Evolutionary conservation across 1,139 yeast species (phyloP).

Genomic region (Sugiyamaella castrensis): DNA sequence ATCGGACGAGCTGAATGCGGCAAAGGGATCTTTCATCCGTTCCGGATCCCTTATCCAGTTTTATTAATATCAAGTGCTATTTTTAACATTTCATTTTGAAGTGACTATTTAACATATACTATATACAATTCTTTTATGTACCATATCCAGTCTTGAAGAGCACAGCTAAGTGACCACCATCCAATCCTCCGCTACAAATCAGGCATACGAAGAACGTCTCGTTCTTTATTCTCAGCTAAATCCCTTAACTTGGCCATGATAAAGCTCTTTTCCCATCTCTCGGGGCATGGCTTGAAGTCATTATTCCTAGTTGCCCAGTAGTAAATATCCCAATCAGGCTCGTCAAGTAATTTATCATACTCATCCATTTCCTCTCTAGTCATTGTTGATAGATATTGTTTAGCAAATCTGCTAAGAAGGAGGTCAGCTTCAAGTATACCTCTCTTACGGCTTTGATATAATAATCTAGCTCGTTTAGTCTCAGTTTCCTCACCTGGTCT

Average conservation of each 20-base stretch:
- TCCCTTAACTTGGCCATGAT: conserved; percentile 67
- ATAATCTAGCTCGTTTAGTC: conserved; percentile 75
- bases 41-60: no score
- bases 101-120: no score
- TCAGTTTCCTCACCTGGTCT: conserved; percentile 74
- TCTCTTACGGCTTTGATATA: conserved; percentile 90
- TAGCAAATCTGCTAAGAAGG: conserved; percentile 79
- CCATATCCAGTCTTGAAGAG: background rate
- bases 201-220: conserved; percentile 85
- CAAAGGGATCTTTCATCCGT: no score
- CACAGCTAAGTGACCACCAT: no score
- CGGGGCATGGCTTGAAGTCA: conserved; percentile 80
- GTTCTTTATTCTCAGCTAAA: conserved; percentile 68
- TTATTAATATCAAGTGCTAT: no score
- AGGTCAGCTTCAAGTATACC: conserved; percentile 94
- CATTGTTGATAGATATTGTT: conserved; percentile 60
- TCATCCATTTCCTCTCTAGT: conserved; percentile 71
- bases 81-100: no score
- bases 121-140: no score
- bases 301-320: conserved; percentile 93
- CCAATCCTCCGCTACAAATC: no score
- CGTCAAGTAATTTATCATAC: conserved; percentile 81
- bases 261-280: conserved; percentile 69
- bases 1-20: no score
- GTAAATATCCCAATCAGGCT: conserved; percentile 97